These are phyloP conservation scores for Lactarius hengduanensis DNA, from an alignment of 768 basidiomycete species.

Conservation along the genomic window DNA sequence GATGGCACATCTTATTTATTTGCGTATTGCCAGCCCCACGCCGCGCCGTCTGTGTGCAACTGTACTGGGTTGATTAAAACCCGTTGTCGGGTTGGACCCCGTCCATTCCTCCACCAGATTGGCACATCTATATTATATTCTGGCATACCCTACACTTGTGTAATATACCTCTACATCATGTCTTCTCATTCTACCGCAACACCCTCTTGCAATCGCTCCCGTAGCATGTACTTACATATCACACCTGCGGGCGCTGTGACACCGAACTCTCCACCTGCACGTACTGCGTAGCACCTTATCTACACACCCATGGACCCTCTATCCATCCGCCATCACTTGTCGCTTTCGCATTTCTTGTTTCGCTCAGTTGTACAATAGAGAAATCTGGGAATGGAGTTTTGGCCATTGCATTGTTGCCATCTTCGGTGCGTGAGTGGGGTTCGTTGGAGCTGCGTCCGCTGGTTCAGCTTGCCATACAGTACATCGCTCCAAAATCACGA, in stretches of 20 bases:
- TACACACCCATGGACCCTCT: not conserved
- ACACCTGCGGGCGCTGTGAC: not conserved
- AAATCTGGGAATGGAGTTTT: conserved; percentile 16
- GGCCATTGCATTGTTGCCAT: conserved; percentile 6
- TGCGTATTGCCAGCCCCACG: conserved; percentile 16
- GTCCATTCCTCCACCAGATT: conserved; percentile 4
- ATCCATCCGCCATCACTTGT: conserved; percentile 1
- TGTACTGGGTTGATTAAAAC: conserved; percentile 7
- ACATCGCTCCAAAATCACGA: not conserved
- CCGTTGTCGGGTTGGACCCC: conserved; percentile 16
- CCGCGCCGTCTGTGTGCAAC: conserved; percentile 16
- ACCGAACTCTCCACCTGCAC: not conserved
- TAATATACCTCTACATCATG: conserved; percentile 27
- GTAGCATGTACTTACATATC: conserved; percentile 1
- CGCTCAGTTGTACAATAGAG: conserved; percentile 21
- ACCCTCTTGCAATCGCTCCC: not conserved
- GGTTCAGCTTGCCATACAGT: not conserved
- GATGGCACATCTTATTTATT: conserved; percentile 26
- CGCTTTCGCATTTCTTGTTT: conserved; percentile 16
- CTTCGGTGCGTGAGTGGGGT: not conserved
- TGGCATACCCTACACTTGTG: conserved; percentile 28
- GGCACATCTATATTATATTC: conserved; percentile 17
- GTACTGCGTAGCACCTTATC: not conserved
- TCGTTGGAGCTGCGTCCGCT: not conserved
- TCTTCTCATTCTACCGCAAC: not conserved